A percentile compares a stretch with the other conserved stretches of the same genome.
Conservation (phyloP, 169 alveolate species). For the Besnoitia besnoiti region DNA sequence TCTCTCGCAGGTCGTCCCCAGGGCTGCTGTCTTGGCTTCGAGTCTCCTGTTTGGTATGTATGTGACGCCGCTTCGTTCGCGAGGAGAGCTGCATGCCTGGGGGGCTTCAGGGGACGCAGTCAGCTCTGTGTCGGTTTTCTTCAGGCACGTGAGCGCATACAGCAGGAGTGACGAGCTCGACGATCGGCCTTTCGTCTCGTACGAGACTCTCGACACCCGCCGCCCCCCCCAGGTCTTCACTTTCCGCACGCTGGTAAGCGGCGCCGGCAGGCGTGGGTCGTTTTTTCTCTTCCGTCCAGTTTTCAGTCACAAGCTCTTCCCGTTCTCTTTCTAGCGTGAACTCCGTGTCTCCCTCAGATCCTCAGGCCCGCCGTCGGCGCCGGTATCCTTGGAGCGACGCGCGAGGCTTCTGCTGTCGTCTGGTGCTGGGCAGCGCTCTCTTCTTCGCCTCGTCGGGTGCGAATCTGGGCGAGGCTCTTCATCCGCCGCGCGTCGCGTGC, state of each 20-base stretch:
- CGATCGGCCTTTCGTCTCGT: neutral
- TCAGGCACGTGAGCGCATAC: neutral
- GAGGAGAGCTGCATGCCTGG: neutral
- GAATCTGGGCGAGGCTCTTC: too few relatives aligned
- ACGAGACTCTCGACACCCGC: neutral
- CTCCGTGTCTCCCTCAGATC: too few relatives aligned
- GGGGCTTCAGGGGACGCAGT: neutral
- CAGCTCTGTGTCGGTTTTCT: neutral
- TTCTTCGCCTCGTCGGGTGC: too few relatives aligned
- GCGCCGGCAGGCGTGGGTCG: neutral
- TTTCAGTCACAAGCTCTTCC: too few relatives aligned
- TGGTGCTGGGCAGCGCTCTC: too few relatives aligned
- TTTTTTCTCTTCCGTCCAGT: neutral
- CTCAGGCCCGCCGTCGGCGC: too few relatives aligned
- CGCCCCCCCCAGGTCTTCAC: constrained; percentile 9
- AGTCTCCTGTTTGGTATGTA: neutral
- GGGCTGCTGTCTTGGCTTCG: neutral
- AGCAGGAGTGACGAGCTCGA: neutral
- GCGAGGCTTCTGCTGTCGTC: neutral
- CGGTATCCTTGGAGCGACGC: too few relatives aligned
- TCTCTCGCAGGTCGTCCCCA: neutral
- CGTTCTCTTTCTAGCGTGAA: neutral
- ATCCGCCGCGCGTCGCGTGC: too few relatives aligned
- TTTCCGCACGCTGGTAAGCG: neutral
- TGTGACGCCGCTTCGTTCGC: neutral